Conservation (phyloP, 305 asterid genomes). For the Fraxinus albicans region DNA sequence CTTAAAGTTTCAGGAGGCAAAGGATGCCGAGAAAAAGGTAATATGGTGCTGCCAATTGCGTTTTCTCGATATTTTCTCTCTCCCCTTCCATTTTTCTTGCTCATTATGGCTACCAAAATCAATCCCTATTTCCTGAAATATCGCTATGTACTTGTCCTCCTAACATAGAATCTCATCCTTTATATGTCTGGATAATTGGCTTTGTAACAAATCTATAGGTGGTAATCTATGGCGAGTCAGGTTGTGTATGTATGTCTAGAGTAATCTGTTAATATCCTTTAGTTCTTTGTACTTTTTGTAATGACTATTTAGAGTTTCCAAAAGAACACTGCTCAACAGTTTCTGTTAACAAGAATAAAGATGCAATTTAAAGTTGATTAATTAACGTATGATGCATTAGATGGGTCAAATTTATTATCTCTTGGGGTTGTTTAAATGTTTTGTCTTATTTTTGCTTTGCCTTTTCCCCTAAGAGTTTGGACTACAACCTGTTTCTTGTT, state of each 20-base stretch:
- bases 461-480: conserved; percentile 16
- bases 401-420: background rate
- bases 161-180: background rate
- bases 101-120: conserved; percentile 14
- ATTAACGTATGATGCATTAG: background rate
- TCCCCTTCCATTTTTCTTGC: background rate
- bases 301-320: background rate
- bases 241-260: background rate
- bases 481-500: background rate
- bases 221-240: background rate
- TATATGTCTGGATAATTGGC: background rate
- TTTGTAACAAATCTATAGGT: background rate
- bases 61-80: background rate
- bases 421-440: background rate
- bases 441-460: background rate
- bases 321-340: background rate
- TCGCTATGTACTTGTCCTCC: background rate
- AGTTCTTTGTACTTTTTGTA: background rate
- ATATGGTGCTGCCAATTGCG: conserved; percentile 31
- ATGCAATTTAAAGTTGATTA: background rate
- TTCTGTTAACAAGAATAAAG: background rate
- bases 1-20: conserved; percentile 83
- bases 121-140: background rate
- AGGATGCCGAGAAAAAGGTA: conserved; percentile 92
- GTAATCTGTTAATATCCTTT: background rate